Evolutionary conservation across 345 rosid species (phyloP).

Genomic region (Camelina laxa): DNA sequence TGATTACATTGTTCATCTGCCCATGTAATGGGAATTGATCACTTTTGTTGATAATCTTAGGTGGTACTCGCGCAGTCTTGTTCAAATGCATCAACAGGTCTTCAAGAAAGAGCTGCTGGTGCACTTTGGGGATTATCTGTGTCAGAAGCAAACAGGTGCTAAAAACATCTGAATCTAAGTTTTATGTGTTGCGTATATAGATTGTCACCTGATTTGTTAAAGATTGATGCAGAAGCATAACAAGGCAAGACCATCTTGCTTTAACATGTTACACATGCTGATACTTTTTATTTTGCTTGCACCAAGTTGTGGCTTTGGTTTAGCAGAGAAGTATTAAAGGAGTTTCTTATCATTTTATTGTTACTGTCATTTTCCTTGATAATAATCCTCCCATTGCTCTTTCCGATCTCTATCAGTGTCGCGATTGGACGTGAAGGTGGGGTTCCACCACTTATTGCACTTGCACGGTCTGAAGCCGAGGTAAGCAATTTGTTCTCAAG

Average conservation of each 20-base stretch:
- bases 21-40: conserved; percentile 18
- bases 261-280: conserved; percentile 15
- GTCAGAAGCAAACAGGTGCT: conserved; percentile 85
- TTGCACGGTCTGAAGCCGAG: conserved; percentile 75
- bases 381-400: background rate
- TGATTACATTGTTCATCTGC: conserved; percentile 12
- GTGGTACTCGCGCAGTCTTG: conserved; percentile 88
- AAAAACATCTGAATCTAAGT: conserved; percentile 19
- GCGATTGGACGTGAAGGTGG: conserved; percentile 88
- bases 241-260: conserved; percentile 11
- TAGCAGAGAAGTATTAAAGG: background rate
- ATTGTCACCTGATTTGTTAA: background rate
- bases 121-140: conserved; percentile 98
- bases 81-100: conserved; percentile 86
- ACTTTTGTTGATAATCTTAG: conserved; percentile 47
- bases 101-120: conserved; percentile 99
- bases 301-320: background rate
- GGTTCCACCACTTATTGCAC: conserved; percentile 70
- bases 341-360: background rate
- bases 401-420: conserved; percentile 48
- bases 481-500: conserved; percentile 42
- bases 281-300: conserved; percentile 4
- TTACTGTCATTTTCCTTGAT: conserved; percentile 13
- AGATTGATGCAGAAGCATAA: conserved; percentile 16
- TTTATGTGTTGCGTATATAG: background rate